Percentiles rank a stretch among this genome's conserved stretches.
Evolutionary conservation across 2,329 filamentous ascomycete species (phyloP).

Genomic region (Penicillium sp.): DNA sequence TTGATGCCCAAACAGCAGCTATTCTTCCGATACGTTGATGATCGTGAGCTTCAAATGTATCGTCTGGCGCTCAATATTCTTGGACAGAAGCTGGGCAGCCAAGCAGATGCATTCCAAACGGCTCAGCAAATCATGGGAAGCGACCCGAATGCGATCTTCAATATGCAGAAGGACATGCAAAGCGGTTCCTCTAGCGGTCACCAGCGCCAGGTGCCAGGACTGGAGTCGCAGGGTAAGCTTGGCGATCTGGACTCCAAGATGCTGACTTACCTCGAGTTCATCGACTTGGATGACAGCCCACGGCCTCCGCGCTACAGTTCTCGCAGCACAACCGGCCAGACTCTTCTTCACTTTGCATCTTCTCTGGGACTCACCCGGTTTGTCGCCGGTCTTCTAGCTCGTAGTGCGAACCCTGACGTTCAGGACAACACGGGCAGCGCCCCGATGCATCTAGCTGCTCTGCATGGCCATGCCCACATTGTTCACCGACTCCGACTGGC

Average conservation of each 20-base stretch:
- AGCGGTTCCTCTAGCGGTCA: constrained; percentile 42
- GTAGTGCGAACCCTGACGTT: constrained; percentile 72
- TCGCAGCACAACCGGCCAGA: constrained; percentile 65
- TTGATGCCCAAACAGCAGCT: constrained; percentile 50
- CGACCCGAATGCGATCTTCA: constrained; percentile 49
- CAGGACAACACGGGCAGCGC: constrained; percentile 78
- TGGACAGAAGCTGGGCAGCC: constrained; percentile 47
- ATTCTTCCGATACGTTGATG: constrained; percentile 66
- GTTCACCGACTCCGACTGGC: constrained; percentile 70
- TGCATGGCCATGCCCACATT: constrained; percentile 72
- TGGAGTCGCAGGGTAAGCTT: constrained; percentile 43
- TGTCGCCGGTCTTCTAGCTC: constrained; percentile 70
- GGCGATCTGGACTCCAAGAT: constrained; percentile 64
- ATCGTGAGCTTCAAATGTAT: constrained; percentile 49
- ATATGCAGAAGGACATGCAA: constrained; percentile 43
- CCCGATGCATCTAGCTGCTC: constrained; percentile 74
- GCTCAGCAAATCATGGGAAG: constrained; percentile 50
- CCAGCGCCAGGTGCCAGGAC: constrained; percentile 46
- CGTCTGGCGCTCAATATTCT: constrained; percentile 45
- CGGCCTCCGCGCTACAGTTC: constrained; percentile 66
- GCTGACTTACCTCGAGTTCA: constrained; percentile 70
- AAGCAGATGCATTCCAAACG: constrained; percentile 48
- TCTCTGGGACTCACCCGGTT: constrained; percentile 72
- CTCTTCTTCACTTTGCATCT: constrained; percentile 75
- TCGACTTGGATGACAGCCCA: constrained; percentile 72